A percentile compares a stretch with the other conserved stretches of the same genome.
These are phyloP conservation scores for Debaryomyces prosopidis DNA, from an alignment of 805 yeast genomes.

Conservation along the genomic window DNA sequence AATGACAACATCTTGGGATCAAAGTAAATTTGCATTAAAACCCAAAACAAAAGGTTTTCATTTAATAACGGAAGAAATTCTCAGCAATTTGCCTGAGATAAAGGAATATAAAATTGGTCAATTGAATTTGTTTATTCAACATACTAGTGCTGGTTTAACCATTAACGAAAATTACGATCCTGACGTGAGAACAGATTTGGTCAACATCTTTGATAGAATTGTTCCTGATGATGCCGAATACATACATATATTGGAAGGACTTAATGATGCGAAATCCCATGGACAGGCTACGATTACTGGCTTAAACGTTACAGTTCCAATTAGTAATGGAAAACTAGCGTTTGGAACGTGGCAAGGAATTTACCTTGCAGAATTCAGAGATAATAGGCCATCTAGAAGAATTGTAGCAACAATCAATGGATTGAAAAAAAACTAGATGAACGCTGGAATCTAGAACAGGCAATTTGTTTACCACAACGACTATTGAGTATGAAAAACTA, in stretches of 20 bases:
- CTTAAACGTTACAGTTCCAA: conserved; percentile 65
- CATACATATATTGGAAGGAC: conserved; percentile 71
- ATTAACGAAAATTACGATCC: conserved; percentile 81
- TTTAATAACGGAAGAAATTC: conserved; percentile 68
- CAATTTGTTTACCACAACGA: no score
- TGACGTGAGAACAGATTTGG: conserved; percentile 72
- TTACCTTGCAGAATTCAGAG: conserved; percentile 73
- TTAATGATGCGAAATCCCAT: conserved; percentile 87
- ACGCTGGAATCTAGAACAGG: no score
- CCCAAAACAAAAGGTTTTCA: conserved; percentile 69
- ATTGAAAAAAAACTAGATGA: conserved; percentile 22
- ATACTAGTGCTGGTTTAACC: conserved; percentile 77
- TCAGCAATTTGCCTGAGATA: conserved; percentile 57
- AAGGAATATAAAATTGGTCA: conserved; percentile 61
- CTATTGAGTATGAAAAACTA: no score
- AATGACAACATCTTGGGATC: conserved; percentile 51
- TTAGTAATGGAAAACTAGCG: conserved; percentile 63
- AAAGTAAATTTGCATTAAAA: conserved; percentile 51
- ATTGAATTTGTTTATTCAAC: conserved; percentile 68
- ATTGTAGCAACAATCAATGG: conserved; percentile 78
- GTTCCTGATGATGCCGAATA: conserved; percentile 66
- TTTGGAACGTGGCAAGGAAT: conserved; percentile 89
- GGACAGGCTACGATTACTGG: conserved; percentile 64
- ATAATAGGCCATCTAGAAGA: conserved; percentile 59
- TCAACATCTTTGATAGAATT: conserved; percentile 57